These are phyloP conservation scores for Cyclotella choctawhatcheeana DNA, from an alignment of 108 stramenopile species.

Conservation along the genomic window DNA sequence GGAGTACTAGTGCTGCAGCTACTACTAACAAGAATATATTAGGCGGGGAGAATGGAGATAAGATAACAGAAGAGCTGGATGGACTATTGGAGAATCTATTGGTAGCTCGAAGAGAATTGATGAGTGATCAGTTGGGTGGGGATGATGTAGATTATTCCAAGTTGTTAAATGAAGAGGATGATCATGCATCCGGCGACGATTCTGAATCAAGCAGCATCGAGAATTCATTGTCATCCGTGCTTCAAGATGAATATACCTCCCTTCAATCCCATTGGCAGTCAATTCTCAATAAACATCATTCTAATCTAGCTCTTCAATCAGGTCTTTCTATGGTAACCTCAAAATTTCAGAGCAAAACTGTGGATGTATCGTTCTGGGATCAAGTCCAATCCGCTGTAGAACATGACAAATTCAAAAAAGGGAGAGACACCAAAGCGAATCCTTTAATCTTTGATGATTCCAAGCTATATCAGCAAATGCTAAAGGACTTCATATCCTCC, in stretches of 20 bases:
- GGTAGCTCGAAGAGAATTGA: constrained; percentile 34
- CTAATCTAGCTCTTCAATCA: constrained; percentile 63
- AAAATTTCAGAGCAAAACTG: constrained; percentile 59
- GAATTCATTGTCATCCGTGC: constrained; percentile 6
- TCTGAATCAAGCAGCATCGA: constrained; percentile 5
- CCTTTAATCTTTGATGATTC: constrained; percentile 84
- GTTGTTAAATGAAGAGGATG: constrained; percentile 44
- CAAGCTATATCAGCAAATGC: constrained; percentile 92
- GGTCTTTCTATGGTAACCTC: constrained; percentile 40
- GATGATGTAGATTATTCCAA: constrained; percentile 52
- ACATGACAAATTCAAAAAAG: constrained; percentile 34
- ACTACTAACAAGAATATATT: neutral
- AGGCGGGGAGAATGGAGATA: constrained; percentile 23
- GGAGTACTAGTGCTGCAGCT: constrained; percentile 41
- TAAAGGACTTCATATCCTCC: constrained; percentile 78
- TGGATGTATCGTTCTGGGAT: constrained; percentile 64
- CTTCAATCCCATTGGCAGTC: constrained; percentile 66
- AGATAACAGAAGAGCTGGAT: constrained; percentile 67
- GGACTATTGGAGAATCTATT: constrained; percentile 64
- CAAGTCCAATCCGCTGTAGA: constrained; percentile 51
- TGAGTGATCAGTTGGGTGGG: constrained; percentile 46
- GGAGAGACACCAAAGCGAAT: constrained; percentile 7
- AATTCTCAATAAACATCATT: constrained; percentile 69
- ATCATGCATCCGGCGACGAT: neutral
- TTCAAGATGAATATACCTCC: constrained; percentile 65